A percentile compares a stretch with the other conserved stretches of the same genome.
Evolutionary conservation across 306 rosid species (phyloP).

Genomic region (Rosa chinensis): DNA sequence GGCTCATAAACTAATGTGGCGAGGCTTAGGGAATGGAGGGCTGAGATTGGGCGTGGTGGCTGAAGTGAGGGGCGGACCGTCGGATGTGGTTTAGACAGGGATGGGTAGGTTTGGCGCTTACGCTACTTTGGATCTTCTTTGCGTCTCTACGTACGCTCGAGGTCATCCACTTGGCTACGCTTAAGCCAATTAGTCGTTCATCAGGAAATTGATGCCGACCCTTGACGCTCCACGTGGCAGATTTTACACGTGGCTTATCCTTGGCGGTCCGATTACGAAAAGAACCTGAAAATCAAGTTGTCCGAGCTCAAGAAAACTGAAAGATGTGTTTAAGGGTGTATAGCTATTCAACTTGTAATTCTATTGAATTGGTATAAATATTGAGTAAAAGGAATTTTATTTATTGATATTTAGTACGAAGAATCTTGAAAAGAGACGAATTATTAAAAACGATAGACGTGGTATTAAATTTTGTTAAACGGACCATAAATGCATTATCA

Average conservation of each 20-base stretch:
- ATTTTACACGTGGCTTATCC: constrained; percentile 35
- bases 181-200: constrained; percentile 36
- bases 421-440: not conserved
- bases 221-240: not conserved
- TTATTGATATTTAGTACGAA: not conserved
- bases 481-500: not conserved
- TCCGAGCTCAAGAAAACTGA: not conserved
- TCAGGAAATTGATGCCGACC: not conserved
- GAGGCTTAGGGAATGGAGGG: constrained; percentile 39
- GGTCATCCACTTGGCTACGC: constrained; percentile 81
- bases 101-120: constrained; percentile 76
- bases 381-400: not conserved
- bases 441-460: not conserved
- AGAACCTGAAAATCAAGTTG: constrained; percentile 1
- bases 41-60: constrained; percentile 55
- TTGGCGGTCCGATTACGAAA: constrained; percentile 6
- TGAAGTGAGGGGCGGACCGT: constrained; percentile 29
- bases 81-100: constrained; percentile 45
- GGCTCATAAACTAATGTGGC: constrained; percentile 36
- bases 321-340: not conserved
- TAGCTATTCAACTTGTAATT: not conserved
- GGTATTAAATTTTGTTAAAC: not conserved
- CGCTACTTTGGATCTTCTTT: constrained; percentile 84
- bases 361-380: not conserved
- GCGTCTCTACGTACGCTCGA: constrained; percentile 59